Conservation (phyloP, 2,329 filamentous ascomycete species). For the Sordariomycetes sp. region DNA sequence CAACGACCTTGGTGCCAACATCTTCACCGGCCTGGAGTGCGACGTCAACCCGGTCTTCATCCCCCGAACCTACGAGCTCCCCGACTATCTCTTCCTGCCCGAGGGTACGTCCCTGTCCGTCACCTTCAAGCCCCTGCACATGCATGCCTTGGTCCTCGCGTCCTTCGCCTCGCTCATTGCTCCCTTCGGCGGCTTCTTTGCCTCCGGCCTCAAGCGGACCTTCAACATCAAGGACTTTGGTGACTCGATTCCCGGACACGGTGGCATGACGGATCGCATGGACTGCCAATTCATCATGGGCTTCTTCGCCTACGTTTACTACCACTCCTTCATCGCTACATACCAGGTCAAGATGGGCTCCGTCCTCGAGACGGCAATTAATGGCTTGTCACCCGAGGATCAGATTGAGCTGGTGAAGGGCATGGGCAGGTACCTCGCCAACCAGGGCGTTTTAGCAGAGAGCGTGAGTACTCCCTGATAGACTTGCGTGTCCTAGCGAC, state of each 20-base stretch:
- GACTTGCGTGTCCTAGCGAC: constrained; percentile 6
- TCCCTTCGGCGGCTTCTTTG: constrained; percentile 97
- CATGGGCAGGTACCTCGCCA: constrained; percentile 54
- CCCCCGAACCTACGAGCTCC: constrained; percentile 64
- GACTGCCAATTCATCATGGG: constrained; percentile 99
- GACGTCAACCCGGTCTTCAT: constrained; percentile 87
- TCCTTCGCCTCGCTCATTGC: constrained; percentile 95
- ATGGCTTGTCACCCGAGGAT: constrained; percentile 76
- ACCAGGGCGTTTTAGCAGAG: constrained; percentile 42
- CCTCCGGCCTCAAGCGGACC: constrained; percentile 91
- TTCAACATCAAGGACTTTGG: constrained; percentile 99
- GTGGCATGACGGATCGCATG: constrained; percentile 98
- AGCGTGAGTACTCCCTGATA: constrained; percentile 14
- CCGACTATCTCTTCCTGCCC: constrained; percentile 63
- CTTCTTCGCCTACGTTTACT: constrained; percentile 97
- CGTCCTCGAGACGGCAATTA: constrained; percentile 87
- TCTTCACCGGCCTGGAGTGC: constrained; percentile 85
- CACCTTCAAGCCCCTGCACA: constrained; percentile 78
- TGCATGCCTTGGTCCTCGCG: constrained; percentile 83
- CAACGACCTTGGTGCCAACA: constrained; percentile 88
- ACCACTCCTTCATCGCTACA: constrained; percentile 89
- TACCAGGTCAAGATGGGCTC: constrained; percentile 78
- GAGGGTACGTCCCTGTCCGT: constrained; percentile 52
- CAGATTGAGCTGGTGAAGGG: constrained; percentile 72
- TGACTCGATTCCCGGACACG: constrained; percentile 93